Evolutionary conservation across 768 basidiomycete species (phyloP).

Genomic region (Hebeloma cylindrosporum): DNA sequence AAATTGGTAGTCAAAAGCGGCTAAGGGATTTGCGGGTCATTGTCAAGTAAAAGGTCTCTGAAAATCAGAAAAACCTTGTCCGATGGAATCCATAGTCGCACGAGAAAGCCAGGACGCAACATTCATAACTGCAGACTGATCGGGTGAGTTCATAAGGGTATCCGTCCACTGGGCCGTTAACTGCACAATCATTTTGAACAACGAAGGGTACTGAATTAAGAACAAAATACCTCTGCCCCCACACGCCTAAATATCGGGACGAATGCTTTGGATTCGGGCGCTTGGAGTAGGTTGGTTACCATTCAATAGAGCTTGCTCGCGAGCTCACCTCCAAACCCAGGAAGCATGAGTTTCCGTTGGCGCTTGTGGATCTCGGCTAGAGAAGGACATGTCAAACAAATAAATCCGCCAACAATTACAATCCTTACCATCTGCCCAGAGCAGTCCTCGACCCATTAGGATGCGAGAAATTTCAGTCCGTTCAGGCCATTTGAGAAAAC

Average conservation of each 20-base stretch:
- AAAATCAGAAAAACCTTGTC: conserved; percentile 38
- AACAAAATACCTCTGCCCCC: conserved; percentile 39
- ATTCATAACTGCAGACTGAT: conserved; percentile 44
- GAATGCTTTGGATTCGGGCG: conserved; percentile 49
- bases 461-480: conserved; percentile 49
- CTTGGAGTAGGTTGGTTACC: conserved; percentile 17
- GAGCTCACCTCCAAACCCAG: conserved; percentile 49
- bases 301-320: not conserved
- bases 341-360: conserved; percentile 54
- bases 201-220: not conserved
- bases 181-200: conserved; percentile 25
- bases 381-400: not conserved
- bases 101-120: conserved; percentile 51
- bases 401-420: not conserved
- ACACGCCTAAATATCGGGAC: conserved; percentile 48
- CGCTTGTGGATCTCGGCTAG: conserved; percentile 49
- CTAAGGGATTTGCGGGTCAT: conserved; percentile 22
- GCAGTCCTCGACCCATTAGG: conserved; percentile 50
- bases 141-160: conserved; percentile 41
- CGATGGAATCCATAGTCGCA: conserved; percentile 50
- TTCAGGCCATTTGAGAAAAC: conserved; percentile 51
- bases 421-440: conserved; percentile 52
- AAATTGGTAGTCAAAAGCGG: conserved; percentile 58
- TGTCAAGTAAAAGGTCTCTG: not conserved
- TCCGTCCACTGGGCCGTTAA: conserved; percentile 53